Evolutionary conservation across 2,329 filamentous ascomycete genomes (phyloP), one percentile per base, ranked within the genome.

Genomic region (Fusarium nanum): DNA sequence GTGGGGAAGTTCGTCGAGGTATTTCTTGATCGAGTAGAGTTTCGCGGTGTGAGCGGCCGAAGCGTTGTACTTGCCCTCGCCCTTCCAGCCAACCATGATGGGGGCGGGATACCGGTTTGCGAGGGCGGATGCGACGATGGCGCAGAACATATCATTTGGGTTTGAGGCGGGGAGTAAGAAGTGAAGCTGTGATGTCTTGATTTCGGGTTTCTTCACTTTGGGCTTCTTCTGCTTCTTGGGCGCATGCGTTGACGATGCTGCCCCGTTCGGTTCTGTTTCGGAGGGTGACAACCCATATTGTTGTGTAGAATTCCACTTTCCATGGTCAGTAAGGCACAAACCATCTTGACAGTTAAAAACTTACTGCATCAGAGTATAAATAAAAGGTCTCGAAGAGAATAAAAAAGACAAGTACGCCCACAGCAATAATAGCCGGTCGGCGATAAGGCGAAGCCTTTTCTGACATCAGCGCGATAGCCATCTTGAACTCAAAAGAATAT

Each of bases 51-150:
- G 63, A 12, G 63, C 63, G 12, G 63, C 62, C 5, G 63, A 66
- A 11, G 63, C 63, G 44, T 66, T 66, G 61, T 66, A 66, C 42
- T 61, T 66, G 2, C 77, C 80, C 6, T 68, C 69, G 28, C 74
- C 80, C 40, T 81, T 78, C 78, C 78, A 83, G 32, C 81, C 81
- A 7, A 82, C 72, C n/a, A 83, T 69, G 14, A 74, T 71, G 8
- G 81, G 80, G 7, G 77, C 76, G 2, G 81, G 81, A 56, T 79
- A 82, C 28, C 79, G 75, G 64, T 78, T 82, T 27, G 74, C 78
- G 4, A 76, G 75, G 20, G 80, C 77, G 4, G 81, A 83, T 3
- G 78, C 75, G 12, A 83, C 61, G 56, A 80, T 77, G 70, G 78
- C 80, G 70, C 82, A 83, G 44, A 82, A 71, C 20, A 78, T 73